These are phyloP conservation scores for Pugionium cornutum DNA, from an alignment of 345 rosid species.

Conservation along the genomic window DNA sequence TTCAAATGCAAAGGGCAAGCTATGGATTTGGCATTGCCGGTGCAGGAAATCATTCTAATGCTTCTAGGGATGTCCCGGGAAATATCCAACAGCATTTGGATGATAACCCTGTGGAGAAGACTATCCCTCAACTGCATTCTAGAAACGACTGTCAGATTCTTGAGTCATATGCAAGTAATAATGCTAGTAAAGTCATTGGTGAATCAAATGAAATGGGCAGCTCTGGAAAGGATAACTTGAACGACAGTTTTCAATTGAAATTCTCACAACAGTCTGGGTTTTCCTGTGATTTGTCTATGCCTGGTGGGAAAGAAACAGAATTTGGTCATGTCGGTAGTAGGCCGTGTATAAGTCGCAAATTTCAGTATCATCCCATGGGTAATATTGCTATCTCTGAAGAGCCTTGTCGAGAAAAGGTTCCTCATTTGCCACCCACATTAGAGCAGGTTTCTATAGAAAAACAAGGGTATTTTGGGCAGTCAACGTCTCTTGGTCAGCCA, in stretches of 20 bases:
- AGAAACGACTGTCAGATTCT: conserved; percentile 47
- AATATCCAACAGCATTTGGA: conserved; percentile 46
- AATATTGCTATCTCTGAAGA: conserved; percentile 59
- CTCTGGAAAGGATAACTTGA: conserved; percentile 18
- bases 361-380: conserved; percentile 97
- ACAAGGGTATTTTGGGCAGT: conserved; percentile 56
- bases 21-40: conserved; percentile 44
- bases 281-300: conserved; percentile 44
- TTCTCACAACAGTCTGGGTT: conserved; percentile 10
- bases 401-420: conserved; percentile 42
- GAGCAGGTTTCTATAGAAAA: conserved; percentile 37
- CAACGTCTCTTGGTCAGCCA: conserved; percentile 46
- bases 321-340: conserved; percentile 45
- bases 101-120: conserved; percentile 52
- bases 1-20: conserved; percentile 44
- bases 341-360: conserved; percentile 58
- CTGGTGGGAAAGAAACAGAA: conserved; percentile 53
- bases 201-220: conserved; percentile 43
- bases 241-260: conserved; percentile 10
- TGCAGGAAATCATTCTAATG: conserved; percentile 40
- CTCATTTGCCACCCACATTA: conserved; percentile 33
- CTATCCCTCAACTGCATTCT: conserved; percentile 42
- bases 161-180: conserved; percentile 53
- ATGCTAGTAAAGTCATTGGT: conserved; percentile 28
- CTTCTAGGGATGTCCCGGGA: conserved; percentile 41